Evolutionary conservation across 305 asterid species (phyloP).

Genomic region (Solanum hybrid): DNA sequence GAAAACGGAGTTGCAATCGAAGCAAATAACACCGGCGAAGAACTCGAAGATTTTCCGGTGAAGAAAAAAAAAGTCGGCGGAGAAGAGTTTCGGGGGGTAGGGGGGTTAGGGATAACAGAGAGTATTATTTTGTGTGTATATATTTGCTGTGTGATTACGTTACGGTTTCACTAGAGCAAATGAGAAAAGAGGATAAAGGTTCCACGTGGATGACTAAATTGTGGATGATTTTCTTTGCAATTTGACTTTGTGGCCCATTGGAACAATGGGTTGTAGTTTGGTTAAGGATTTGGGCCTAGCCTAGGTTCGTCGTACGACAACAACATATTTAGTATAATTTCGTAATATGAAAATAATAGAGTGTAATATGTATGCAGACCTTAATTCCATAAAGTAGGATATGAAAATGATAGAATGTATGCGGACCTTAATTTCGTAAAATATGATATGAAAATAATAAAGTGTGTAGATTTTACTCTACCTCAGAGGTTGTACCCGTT

Average conservation of each 20-base stretch:
- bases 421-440: too few relatives aligned
- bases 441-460: neutral
- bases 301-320: too few relatives aligned
- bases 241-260: neutral
- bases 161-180: conserved; percentile 23
- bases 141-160: neutral
- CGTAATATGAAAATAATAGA: neutral
- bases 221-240: neutral
- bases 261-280: neutral
- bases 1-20: neutral
- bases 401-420: too few relatives aligned
- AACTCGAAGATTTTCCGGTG: neutral
- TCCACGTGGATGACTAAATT: conserved; percentile 13
- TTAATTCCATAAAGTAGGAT: too few relatives aligned
- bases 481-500: neutral
- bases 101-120: neutral
- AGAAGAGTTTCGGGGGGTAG: neutral
- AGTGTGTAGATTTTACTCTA: neutral
- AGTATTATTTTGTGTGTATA: neutral
- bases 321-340: neutral
- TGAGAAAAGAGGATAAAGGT: conserved; percentile 7
- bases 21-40: neutral
- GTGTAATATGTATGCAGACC: too few relatives aligned
- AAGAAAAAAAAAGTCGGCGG: neutral
- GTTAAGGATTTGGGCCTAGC: neutral